Base-by-base conservation (phyloP, 192 early-diverging fungal genomes). In the Coemansia sp. region DNA sequence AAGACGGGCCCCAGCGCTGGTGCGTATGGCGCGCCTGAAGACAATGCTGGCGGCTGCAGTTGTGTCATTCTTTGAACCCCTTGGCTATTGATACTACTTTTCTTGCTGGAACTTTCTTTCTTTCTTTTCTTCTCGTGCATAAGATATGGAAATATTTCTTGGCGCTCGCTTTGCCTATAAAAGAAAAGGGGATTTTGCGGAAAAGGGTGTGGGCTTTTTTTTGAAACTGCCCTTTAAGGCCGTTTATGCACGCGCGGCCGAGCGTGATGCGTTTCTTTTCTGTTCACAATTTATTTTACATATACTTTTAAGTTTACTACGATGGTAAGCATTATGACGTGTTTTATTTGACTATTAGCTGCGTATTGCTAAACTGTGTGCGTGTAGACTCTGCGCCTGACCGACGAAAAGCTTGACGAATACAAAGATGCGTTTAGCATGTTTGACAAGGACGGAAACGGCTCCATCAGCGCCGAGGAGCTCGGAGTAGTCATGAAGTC, bases 11-110 rank as follows among this genome's bases (percentile, higher is more conserved):
- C 18, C 29, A 38, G 57, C 27, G 29, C 50, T 13, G 59, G 71
- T 32, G 74, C 54, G 4, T 65, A 61, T 16, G 84, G 84, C 56
- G 69, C 68, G 10, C 71, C 72, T 16, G 77, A 74, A 23, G 71
- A 74, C 53, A 51, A 39, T 23, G 47, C 71, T 11, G 65, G 81
- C 49, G 84, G 87, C 13, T 88, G 87, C 78, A 81, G 82, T 61
- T 88, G 87, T 74, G 52, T 86, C 8, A 73, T 88, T 43, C 76
- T 88, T 73, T 88, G 81, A 78, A 16, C 47, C 53, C 35, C 37
- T 38, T 32, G 38, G 35, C 58, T 53, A 45, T 58, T 50, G 41
- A 19, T 59, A 14, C 26, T 20, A 62, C 45, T 59, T 19, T 38
- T 11, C 14, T 20, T 8, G 10, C 12, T 47, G 13, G 43, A 47